Percentiles rank a stretch among this genome's conserved stretches.
These are phyloP conservation scores for Platismatia glauca DNA, from an alignment of 495 filamentous ascomycete species.

Conservation along the genomic window DNA sequence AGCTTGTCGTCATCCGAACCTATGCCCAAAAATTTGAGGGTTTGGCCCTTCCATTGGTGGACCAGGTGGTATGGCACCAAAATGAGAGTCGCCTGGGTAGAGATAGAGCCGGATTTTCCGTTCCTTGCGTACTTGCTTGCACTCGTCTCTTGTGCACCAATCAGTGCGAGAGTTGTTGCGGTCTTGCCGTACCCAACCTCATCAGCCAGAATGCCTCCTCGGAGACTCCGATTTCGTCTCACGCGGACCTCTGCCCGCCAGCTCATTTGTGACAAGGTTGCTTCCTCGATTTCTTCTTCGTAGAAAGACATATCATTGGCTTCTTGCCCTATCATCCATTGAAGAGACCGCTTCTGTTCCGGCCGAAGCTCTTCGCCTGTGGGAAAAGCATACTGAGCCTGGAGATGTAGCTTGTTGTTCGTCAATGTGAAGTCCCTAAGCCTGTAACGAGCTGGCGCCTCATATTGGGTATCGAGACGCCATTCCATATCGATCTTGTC, in stretches of 20 bases:
- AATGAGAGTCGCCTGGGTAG: constrained; percentile 59
- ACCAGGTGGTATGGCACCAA: constrained; percentile 55
- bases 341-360: constrained; percentile 51
- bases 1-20: constrained; percentile 27
- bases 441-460: constrained; percentile 26
- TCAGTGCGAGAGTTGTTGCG: constrained; percentile 56
- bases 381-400: constrained; percentile 17
- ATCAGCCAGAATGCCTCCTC: constrained; percentile 68
- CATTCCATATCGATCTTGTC: constrained; percentile 32
- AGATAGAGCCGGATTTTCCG: constrained; percentile 30
- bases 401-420: not conserved
- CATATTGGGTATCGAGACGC: constrained; percentile 44
- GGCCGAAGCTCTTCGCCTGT: constrained; percentile 33
- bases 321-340: constrained; percentile 64
- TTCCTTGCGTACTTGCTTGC: not conserved
- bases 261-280: constrained; percentile 45
- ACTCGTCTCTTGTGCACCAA: constrained; percentile 31
- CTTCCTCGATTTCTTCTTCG: constrained; percentile 64
- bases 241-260: constrained; percentile 56
- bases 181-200: constrained; percentile 82
- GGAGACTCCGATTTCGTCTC: constrained; percentile 37
- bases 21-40: constrained; percentile 46
- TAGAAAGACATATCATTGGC: constrained; percentile 37
- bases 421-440: constrained; percentile 34
- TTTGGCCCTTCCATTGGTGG: constrained; percentile 58